Conservation (phyloP, 1,284 basidiomycete genomes). For the Sporisorium exsertum region DNA sequence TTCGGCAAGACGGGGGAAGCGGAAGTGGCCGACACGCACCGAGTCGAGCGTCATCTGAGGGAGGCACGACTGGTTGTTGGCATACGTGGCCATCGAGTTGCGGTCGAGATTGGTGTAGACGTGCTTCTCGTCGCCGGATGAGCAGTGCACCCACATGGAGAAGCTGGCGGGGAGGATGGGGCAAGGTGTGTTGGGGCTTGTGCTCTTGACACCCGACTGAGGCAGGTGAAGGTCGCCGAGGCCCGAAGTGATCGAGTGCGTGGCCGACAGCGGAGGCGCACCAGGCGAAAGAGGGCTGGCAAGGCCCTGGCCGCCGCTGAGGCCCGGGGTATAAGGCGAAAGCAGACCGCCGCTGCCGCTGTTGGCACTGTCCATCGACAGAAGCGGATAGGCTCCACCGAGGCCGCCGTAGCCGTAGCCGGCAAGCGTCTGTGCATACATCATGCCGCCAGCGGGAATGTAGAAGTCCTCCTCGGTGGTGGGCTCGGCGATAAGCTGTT, state of each 20-base stretch:
- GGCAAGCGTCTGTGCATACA: slow-evolving; percentile 67
- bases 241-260: slow-evolving; percentile 58
- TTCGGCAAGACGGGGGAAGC: slow-evolving; percentile 67
- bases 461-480: slow-evolving; percentile 67
- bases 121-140: slow-evolving; percentile 62
- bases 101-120: slow-evolving; percentile 64
- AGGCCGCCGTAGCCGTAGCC: slow-evolving; percentile 66
- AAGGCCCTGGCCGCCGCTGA: slow-evolving; percentile 36
- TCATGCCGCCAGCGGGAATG: slow-evolving; percentile 69
- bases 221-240: slow-evolving; percentile 60
- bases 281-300: slow-evolving; percentile 50
- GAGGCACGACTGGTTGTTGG: slow-evolving; percentile 54
- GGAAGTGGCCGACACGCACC: slow-evolving; percentile 55
- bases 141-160: slow-evolving; percentile 67
- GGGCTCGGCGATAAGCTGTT: slow-evolving; percentile 68
- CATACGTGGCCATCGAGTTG: slow-evolving; percentile 54
- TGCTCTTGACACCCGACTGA: slow-evolving; percentile 45
- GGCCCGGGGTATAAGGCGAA: slow-evolving; percentile 58
- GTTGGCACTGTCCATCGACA: slow-evolving; percentile 37
- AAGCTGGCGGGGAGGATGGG: slow-evolving; percentile 66
- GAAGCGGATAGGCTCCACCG: slow-evolving; percentile 52
- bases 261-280: slow-evolving; percentile 56
- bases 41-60: slow-evolving; percentile 59
- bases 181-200: slow-evolving; percentile 41
- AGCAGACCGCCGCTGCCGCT: slow-evolving; percentile 37